Conservation (phyloP, 2,329 filamentous ascomycete genomes). For the Colletotrichum sidae region DNA sequence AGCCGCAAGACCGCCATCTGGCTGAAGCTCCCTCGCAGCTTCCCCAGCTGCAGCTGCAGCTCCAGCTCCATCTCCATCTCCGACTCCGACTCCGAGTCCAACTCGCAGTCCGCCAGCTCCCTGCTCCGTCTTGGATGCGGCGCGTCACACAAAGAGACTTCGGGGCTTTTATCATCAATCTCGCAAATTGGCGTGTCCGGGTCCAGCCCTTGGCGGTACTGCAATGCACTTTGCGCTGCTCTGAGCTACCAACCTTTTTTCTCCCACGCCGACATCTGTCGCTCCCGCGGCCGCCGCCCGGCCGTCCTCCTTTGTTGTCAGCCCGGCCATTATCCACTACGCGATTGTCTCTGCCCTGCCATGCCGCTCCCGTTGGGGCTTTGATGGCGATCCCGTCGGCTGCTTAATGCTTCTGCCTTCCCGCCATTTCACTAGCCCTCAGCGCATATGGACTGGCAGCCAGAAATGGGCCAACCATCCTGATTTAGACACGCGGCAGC, state of each 20-base stretch:
- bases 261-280: not conserved
- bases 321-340: too few relatives aligned
- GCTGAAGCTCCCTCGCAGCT: constrained; percentile 15
- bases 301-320: constrained; percentile 3
- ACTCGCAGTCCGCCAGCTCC: constrained; percentile 5
- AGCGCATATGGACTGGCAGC: constrained; percentile 1
- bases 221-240: constrained; percentile 28
- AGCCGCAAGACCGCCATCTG: constrained; percentile 17
- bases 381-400: constrained; percentile 1
- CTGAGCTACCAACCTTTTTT: constrained; percentile 5
- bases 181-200: constrained; percentile 15
- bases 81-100: not conserved
- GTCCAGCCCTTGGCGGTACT: constrained; percentile 7
- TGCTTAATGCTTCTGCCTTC: not conserved
- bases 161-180: constrained; percentile 29
- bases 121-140: constrained; percentile 24
- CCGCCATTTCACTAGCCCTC: not conserved
- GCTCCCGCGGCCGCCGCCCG: constrained; percentile 1
- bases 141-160: constrained; percentile 18
- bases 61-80: constrained; percentile 15
- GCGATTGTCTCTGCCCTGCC: not conserved
- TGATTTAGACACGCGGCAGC: constrained; percentile 14
- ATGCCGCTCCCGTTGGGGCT: constrained; percentile 17
- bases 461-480: constrained; percentile 3
- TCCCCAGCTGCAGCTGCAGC: not conserved